phyloP scores from a whole-genome alignment of 805 yeast genomes.

The Citeromyces matritensis region DNA sequence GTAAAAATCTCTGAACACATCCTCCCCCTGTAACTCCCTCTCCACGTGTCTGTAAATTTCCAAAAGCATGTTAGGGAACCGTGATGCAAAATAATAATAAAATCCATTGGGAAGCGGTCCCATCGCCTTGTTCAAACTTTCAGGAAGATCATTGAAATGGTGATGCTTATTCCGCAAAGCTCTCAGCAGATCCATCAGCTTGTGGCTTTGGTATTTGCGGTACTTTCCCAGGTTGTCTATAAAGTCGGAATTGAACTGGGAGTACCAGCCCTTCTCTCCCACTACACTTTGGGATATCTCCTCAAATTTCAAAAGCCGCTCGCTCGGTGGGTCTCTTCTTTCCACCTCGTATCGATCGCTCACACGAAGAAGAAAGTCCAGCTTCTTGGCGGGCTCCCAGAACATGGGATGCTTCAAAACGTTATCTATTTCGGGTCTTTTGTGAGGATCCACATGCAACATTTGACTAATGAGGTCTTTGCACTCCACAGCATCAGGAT shows the following conservation, averaged over 20 bases:
- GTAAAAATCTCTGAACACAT: conserved; percentile 32
- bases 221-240: conserved; percentile 80
- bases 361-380: conserved; percentile 74
- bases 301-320: conserved; percentile 40
- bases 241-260: conserved; percentile 53
- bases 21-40: conserved; percentile 47
- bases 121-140: conserved; percentile 43
- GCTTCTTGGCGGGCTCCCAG: conserved; percentile 61
- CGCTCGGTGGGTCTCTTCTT: conserved; percentile 65
- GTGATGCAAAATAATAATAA: conserved; percentile 53
- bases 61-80: conserved; percentile 72
- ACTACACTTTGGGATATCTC: conserved; percentile 29
- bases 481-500: conserved; percentile 44
- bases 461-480: conserved; percentile 55
- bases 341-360: conserved; percentile 88
- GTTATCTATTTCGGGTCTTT: conserved; percentile 54
- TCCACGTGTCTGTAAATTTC: conserved; percentile 52
- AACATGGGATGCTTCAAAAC: conserved; percentile 80
- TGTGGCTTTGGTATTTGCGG: conserved; percentile 70
- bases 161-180: conserved; percentile 90
- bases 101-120: conserved; percentile 79
- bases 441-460: conserved; percentile 52
- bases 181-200: conserved; percentile 72
- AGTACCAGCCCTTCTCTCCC: conserved; percentile 63
- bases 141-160: conserved; percentile 84